Percentiles rank a stretch among this genome's conserved stretches.
These are phyloP conservation scores for Phialocephala sp. DNA, from an alignment of 2,329 filamentous ascomycete genomes.

Conservation along the genomic window DNA sequence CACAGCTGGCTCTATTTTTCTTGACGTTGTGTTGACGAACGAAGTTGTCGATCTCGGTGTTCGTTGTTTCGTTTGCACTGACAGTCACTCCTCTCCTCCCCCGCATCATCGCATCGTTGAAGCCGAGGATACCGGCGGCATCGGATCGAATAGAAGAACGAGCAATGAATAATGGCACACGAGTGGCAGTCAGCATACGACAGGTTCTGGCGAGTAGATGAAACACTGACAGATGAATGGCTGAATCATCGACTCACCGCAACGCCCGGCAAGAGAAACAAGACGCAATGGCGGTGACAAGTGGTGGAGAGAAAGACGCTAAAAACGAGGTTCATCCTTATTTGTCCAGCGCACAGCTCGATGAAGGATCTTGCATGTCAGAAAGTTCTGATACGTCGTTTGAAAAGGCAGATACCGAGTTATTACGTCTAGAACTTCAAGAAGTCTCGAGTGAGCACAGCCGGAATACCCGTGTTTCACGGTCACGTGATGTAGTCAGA, in stretches of 20 bases:
- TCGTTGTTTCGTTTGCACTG: neutral
- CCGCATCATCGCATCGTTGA: conserved; percentile 21
- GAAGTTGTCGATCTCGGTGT: neutral
- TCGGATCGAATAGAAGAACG: neutral
- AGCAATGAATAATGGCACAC: neutral
- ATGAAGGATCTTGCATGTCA: conserved; percentile 15
- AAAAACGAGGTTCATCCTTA: conserved; percentile 18
- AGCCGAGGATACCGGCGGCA: conserved; percentile 24
- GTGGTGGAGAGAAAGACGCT: conserved; percentile 9
- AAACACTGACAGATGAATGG: conserved; percentile 1
- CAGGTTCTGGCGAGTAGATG: neutral
- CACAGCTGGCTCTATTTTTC: neutral
- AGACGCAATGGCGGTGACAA: conserved; percentile 17
- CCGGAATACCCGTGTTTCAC: too few species aligned
- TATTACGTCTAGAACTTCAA: neutral
- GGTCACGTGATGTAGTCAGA: too few species aligned
- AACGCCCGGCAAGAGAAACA: neutral
- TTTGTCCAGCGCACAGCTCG: conserved; percentile 12
- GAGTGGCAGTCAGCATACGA: neutral
- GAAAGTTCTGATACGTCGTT: neutral
- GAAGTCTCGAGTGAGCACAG: neutral
- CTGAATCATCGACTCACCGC: conserved; percentile 23
- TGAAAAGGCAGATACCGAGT: neutral
- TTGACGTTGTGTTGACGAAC: neutral
- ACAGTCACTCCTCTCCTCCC: neutral